A percentile compares a stretch with the other conserved stretches of the same genome.
These are phyloP conservation scores for Lippia alba DNA, from an alignment of 305 asterid genomes.

Conservation along the genomic window DNA sequence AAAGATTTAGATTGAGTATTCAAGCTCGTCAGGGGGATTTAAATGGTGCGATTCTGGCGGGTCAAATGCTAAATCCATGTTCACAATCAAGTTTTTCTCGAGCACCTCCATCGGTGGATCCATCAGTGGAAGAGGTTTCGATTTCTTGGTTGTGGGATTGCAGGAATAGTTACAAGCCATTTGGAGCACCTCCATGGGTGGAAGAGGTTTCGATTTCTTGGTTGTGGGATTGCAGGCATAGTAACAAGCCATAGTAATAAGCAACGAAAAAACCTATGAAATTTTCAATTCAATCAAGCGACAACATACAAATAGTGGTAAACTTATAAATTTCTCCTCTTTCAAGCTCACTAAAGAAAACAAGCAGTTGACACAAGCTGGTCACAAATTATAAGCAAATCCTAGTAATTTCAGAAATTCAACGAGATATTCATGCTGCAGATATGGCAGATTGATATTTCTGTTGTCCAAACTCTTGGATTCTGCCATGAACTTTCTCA, in stretches of 20 bases:
- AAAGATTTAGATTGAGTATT: slow-evolving; percentile 19
- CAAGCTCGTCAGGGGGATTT: slow-evolving; percentile 28
- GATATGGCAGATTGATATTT: slow-evolving; percentile 28
- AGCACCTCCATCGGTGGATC: slow-evolving; percentile 3
- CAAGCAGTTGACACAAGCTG: not conserved
- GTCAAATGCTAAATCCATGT: slow-evolving; percentile 28
- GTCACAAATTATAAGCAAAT: not conserved
- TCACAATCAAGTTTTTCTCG: slow-evolving; percentile 20
- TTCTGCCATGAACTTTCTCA: slow-evolving; percentile 58
- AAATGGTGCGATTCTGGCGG: slow-evolving; percentile 17
- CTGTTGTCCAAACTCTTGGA: slow-evolving; percentile 61
- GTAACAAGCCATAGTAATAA: too few relatives aligned
- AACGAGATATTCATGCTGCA: slow-evolving; percentile 14
- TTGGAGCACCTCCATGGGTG: not conserved
- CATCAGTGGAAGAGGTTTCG: slow-evolving; percentile 9
- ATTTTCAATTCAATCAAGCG: too few relatives aligned
- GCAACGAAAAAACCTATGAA: too few relatives aligned
- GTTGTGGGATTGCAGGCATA: slow-evolving; percentile 34
- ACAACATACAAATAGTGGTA: too few relatives aligned
- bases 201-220: slow-evolving; percentile 5
- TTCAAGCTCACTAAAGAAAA: too few relatives aligned
- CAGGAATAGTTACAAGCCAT: too few relatives aligned
- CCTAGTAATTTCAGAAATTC: not conserved
- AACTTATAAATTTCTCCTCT: too few relatives aligned
- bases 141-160: slow-evolving; percentile 27